A percentile compares a stretch with the other conserved stretches of the same genome.
These are phyloP conservation scores for Pilobolus umbonatus DNA, from an alignment of 192 early-diverging fungal species.

Conservation along the genomic window DNA sequence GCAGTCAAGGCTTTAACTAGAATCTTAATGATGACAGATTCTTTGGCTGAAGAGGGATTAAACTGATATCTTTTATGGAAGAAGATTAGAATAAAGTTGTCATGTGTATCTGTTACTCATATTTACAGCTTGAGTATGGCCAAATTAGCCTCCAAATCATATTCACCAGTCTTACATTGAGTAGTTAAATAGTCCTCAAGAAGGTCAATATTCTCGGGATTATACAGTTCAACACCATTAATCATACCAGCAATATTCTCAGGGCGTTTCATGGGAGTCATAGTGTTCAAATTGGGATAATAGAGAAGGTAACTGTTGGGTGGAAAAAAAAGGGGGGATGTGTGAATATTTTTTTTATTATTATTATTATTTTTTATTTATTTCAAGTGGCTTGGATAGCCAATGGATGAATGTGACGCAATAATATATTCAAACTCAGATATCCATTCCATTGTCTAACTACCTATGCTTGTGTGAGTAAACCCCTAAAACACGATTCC, in stretches of 20 bases:
- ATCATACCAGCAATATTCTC: constrained; percentile 73
- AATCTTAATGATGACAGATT: constrained; percentile 66
- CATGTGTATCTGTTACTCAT: no score
- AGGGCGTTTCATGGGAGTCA: constrained; percentile 44
- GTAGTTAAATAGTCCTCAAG: constrained; percentile 78
- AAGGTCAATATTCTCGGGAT: constrained; percentile 79
- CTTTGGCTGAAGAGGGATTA: constrained; percentile 73
- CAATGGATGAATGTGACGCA: no score
- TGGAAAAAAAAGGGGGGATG: no score
- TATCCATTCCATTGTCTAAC: no score
- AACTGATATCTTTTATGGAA: constrained; percentile 72
- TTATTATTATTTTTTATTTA: no score
- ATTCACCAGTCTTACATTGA: constrained; percentile 76
- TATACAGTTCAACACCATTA: constrained; percentile 84
- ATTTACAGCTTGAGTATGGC: constrained; percentile 84
- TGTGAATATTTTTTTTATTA: no score
- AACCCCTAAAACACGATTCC: no score
- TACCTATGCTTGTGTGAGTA: no score
- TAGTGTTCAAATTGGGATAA: neutral
- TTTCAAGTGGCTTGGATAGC: no score
- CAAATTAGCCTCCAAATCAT: constrained; percentile 88
- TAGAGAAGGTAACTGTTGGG: neutral
- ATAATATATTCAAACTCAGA: no score
- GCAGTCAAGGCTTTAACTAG: constrained; percentile 81
- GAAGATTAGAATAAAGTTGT: no score